phyloP scores from a whole-genome alignment of 1,284 basidiomycete genomes.

The Paramarasmius palmivorus region DNA sequence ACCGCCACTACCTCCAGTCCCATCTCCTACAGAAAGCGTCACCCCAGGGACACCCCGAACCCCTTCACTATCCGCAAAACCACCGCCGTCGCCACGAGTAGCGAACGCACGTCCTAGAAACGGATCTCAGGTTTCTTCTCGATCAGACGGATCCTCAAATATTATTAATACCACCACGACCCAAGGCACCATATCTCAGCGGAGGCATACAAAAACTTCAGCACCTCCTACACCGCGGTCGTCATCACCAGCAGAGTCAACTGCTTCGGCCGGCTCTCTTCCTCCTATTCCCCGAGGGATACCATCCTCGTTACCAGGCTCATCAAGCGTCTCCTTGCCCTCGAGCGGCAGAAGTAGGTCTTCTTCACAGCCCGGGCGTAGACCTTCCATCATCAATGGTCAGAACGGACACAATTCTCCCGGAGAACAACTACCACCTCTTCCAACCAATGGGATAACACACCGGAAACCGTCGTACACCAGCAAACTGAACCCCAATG shows the following conservation, averaged over 20 bases:
- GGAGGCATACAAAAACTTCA: constrained; percentile 60
- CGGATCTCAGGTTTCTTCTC: constrained; percentile 46
- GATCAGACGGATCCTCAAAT: constrained; percentile 40
- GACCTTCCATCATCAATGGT: constrained; percentile 54
- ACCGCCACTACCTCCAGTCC: constrained; percentile 67
- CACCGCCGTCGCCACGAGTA: constrained; percentile 44
- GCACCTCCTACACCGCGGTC: constrained; percentile 57
- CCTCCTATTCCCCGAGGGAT: constrained; percentile 35
- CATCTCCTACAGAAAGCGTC: constrained; percentile 44
- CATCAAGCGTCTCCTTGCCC: constrained; percentile 18
- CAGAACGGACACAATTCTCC: constrained; percentile 49
- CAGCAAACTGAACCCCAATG: constrained; percentile 42
- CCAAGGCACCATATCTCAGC: constrained; percentile 69
- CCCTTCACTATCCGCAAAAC: constrained; percentile 25
- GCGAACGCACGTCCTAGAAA: constrained; percentile 51
- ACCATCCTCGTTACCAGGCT: constrained; percentile 43
- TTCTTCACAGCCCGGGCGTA: constrained; percentile 67
- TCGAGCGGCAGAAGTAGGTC: constrained; percentile 51
- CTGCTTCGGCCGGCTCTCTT: constrained; percentile 44
- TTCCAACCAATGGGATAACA: constrained; percentile 44
- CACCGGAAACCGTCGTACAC: constrained; percentile 63
- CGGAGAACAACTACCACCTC: constrained; percentile 48
- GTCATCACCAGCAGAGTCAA: constrained; percentile 61
- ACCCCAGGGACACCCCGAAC: constrained; percentile 37
- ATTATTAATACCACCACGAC: constrained; percentile 60